Evolutionary conservation across 176 grass and related monocot genomes (phyloP).

Genomic region (Lolium perenne): DNA sequence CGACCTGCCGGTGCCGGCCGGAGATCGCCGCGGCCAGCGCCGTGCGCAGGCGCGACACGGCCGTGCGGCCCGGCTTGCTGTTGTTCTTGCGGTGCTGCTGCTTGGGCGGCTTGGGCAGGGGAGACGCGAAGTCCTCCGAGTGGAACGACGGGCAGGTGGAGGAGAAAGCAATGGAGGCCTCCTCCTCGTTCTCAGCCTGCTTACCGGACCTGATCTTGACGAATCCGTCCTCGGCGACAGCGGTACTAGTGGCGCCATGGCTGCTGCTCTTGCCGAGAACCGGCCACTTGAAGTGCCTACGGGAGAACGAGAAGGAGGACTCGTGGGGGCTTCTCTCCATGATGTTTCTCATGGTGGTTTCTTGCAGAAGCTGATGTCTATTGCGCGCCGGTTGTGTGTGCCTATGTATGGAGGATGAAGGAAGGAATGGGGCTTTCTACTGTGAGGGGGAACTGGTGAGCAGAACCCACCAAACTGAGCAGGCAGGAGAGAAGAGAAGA

Average conservation of each 20-base stretch:
- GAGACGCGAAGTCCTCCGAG: slow-evolving; percentile 63
- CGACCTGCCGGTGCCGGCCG: slow-evolving; percentile 57
- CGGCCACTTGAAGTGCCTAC: slow-evolving; percentile 90
- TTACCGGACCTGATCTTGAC: slow-evolving; percentile 26
- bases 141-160: slow-evolving; percentile 54
- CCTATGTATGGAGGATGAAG: slow-evolving; percentile 12
- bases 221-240: slow-evolving; percentile 36
- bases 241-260: slow-evolving; percentile 25
- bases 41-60: slow-evolving; percentile 58
- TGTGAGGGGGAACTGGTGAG: slow-evolving; percentile 49
- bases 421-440: slow-evolving; percentile 40
- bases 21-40: slow-evolving; percentile 53
- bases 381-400: background rate
- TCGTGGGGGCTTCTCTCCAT: slow-evolving; percentile 83
- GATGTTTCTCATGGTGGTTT: slow-evolving; percentile 84
- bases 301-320: slow-evolving; percentile 88
- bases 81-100: slow-evolving; percentile 39
- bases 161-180: slow-evolving; percentile 57
- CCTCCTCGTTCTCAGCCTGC: slow-evolving; percentile 55
- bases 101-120: slow-evolving; percentile 31
- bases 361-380: slow-evolving; percentile 20
- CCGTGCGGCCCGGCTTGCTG: slow-evolving; percentile 28
- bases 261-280: slow-evolving; percentile 63
- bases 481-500: slow-evolving; percentile 43
- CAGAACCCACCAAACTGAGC: slow-evolving; percentile 55